phyloP scores from a whole-genome alignment of 805 yeast species.

The Metschnikowia orientalis region DNA sequence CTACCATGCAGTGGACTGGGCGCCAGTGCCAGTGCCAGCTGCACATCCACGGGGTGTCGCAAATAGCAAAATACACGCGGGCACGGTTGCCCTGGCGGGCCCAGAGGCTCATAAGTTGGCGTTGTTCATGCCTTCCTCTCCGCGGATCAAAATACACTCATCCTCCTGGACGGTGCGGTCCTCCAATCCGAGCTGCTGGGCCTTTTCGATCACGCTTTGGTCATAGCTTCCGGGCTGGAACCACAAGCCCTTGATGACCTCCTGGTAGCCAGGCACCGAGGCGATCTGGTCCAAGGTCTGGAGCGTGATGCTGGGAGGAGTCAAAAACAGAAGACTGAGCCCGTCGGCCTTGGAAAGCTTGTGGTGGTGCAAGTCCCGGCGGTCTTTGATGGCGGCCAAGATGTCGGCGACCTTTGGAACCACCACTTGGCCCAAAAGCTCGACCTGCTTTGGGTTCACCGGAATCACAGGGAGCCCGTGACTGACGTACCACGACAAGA shows the following conservation, averaged over 20 bases:
- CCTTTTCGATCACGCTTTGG: slow-evolving; percentile 41
- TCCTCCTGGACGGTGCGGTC: slow-evolving; percentile 43
- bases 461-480: slow-evolving; percentile 60
- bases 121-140: slow-evolving; percentile 46
- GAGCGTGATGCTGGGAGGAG: slow-evolving; percentile 63
- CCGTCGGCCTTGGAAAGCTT: slow-evolving; percentile 36
- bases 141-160: slow-evolving; percentile 68
- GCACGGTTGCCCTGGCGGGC: too few relatives aligned
- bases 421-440: slow-evolving; percentile 44
- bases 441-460: slow-evolving; percentile 53
- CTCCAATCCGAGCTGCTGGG: slow-evolving; percentile 30
- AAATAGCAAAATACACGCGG: too few relatives aligned
- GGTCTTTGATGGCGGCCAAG: slow-evolving; percentile 18
- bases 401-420: slow-evolving; percentile 28
- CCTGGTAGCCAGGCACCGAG: slow-evolving; percentile 36
- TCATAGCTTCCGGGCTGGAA: slow-evolving; percentile 81
- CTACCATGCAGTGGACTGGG: too few relatives aligned
- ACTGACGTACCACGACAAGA: slow-evolving; percentile 60
- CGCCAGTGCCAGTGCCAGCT: too few relatives aligned
- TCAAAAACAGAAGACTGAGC: slow-evolving; percentile 61
- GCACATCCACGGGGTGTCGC: too few relatives aligned
- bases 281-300: slow-evolving; percentile 33
- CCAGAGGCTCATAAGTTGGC: slow-evolving; percentile 40
- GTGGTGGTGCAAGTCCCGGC: slow-evolving; percentile 22
- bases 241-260: slow-evolving; percentile 59